A percentile compares a stretch with the other conserved stretches of the same genome.
Conservation (phyloP, 2,329 filamentous ascomycete species). For the Colletotrichum spaethianum region DNA sequence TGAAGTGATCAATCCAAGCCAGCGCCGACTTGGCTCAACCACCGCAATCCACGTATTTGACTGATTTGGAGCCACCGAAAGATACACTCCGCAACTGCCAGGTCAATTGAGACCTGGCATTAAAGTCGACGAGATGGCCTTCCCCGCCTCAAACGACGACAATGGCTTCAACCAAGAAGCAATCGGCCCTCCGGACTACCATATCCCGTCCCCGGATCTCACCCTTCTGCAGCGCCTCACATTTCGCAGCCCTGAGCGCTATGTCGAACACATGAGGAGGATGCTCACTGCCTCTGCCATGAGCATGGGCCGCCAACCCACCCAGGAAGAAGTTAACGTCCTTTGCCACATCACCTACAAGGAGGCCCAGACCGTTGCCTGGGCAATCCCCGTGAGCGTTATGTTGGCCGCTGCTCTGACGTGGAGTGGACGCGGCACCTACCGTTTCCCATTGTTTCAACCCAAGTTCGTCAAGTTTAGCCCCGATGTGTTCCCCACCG, state of each 20-base stretch:
- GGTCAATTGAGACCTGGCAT: conserved; percentile 10
- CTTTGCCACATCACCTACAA: conserved; percentile 47
- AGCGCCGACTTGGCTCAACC: neutral
- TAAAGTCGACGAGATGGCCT: conserved; percentile 13
- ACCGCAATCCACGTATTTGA: neutral
- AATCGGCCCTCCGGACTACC: conserved; percentile 4
- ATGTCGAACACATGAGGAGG: conserved; percentile 1
- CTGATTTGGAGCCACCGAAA: neutral
- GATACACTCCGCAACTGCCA: neutral
- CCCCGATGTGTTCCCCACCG: conserved; percentile 49
- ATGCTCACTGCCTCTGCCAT: neutral
- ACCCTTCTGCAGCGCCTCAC: conserved; percentile 21
- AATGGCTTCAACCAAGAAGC: conserved; percentile 5
- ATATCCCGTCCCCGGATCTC: conserved; percentile 8
- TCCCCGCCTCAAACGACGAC: conserved; percentile 1
- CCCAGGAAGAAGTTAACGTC: conserved; percentile 54
- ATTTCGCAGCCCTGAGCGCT: conserved; percentile 8
- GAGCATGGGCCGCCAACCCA: conserved; percentile 46
- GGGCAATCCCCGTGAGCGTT: conserved; percentile 46
- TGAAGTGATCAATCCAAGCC: neutral
- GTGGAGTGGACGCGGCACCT: conserved; percentile 49
- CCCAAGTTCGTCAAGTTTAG: conserved; percentile 51
- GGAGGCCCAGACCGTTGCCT: conserved; percentile 50
- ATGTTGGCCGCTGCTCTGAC: conserved; percentile 46
- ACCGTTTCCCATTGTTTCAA: conserved; percentile 58